A percentile compares a stretch with the other conserved stretches of the same genome.
phyloP scores from a whole-genome alignment of 352 stramenopile species.

The Pythium scleroteichum region DNA sequence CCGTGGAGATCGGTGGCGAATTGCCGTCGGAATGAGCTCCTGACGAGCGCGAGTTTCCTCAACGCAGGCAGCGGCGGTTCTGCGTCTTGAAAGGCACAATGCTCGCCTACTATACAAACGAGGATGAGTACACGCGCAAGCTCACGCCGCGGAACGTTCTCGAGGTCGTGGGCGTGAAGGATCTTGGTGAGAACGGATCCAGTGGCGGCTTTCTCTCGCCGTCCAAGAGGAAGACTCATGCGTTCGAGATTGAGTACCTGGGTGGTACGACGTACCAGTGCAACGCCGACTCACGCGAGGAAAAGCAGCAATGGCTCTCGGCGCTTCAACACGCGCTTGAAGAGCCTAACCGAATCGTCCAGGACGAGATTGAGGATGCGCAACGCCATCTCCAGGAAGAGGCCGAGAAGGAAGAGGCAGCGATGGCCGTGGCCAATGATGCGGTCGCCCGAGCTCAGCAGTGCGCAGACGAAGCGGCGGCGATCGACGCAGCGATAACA shows the following conservation, averaged over 20 bases:
- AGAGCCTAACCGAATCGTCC: conserved; percentile 67
- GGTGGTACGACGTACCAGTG: conserved; percentile 55
- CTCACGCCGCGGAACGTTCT: conserved; percentile 56
- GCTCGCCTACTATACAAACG: conserved; percentile 58
- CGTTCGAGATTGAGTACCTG: conserved; percentile 41
- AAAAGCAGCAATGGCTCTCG: conserved; percentile 55
- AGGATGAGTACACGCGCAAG: conserved; percentile 49
- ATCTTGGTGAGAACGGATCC: conserved; percentile 30
- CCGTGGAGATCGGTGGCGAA: neutral
- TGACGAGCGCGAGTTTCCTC: neutral
- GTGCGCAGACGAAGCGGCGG: conserved; percentile 31
- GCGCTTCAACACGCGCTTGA: conserved; percentile 66
- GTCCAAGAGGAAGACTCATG: conserved; percentile 33
- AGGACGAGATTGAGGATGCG: conserved; percentile 76
- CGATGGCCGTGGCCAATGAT: conserved; percentile 46
- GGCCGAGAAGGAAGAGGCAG: conserved; percentile 37
- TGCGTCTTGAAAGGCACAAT: conserved; percentile 80
- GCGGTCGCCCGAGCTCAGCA: conserved; percentile 43
- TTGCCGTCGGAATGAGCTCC: neutral
- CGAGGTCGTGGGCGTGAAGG: conserved; percentile 50
- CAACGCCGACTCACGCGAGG: conserved; percentile 53
- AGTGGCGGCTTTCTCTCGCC: conserved; percentile 19
- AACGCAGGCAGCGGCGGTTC: conserved; percentile 61
- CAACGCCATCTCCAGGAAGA: conserved; percentile 53
- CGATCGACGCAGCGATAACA: conserved; percentile 36